Conservation (phyloP, 169 alveolate species). For the Cryptosporidium ryanae region DNA sequence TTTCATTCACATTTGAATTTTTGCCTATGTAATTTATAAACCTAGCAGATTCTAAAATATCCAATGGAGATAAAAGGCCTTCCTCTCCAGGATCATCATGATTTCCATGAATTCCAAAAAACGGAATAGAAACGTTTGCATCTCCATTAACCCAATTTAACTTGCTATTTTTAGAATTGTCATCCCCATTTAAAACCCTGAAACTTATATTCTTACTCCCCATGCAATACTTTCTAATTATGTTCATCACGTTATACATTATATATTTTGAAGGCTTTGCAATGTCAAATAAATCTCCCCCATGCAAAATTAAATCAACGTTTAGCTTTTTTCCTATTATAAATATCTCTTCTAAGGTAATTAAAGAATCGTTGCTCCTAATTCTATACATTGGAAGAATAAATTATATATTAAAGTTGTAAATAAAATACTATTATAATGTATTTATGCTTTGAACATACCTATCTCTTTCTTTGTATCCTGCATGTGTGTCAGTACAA, state of each 20-base stretch:
- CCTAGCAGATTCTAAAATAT: slow-evolving; percentile 82
- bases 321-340: slow-evolving; percentile 86
- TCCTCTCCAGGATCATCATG: slow-evolving; percentile 83
- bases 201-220: slow-evolving; percentile 78
- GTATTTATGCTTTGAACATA: slow-evolving; percentile 37
- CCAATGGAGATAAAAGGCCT: slow-evolving; percentile 78
- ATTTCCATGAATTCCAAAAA: slow-evolving; percentile 81
- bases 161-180: slow-evolving; percentile 1
- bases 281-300: slow-evolving; percentile 97
- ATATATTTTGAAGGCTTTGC: slow-evolving; percentile 91
- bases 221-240: slow-evolving; percentile 83
- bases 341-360: slow-evolving; percentile 94
- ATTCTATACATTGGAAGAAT: slow-evolving; percentile 70
- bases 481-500: slow-evolving; percentile 95
- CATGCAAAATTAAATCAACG: slow-evolving; percentile 91
- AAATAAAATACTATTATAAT: neutral
- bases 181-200: slow-evolving; percentile 3
- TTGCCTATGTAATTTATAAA: slow-evolving; percentile 93
- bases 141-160: slow-evolving; percentile 55
- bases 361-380: slow-evolving; percentile 91
- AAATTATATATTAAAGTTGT: slow-evolving; percentile 35
- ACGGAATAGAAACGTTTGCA: slow-evolving; percentile 51
- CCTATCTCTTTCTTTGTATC: slow-evolving; percentile 92
- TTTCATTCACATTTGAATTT: slow-evolving; percentile 83
- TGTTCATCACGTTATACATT: slow-evolving; percentile 82